Base-by-base conservation (phyloP, 768 basidiomycete genomes). In the Leccinum pellstonianum region DNA sequence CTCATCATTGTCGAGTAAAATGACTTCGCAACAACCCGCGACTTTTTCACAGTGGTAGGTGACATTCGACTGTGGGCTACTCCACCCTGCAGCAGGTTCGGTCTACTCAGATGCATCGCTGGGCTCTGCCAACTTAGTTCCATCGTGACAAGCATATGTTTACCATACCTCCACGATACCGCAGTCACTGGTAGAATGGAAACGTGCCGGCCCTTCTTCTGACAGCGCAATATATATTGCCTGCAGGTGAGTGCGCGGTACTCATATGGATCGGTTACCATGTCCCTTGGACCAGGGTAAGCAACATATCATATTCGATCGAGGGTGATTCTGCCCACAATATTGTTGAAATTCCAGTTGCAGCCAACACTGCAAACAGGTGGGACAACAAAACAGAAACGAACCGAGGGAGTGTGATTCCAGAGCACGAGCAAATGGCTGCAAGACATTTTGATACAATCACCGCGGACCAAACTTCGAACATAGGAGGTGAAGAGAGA, bases 371-470 rank as follows among this genome's bases (percentile, higher is more conserved):
- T 29, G 50, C 48, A 63, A 37, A 61, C 38, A 57, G 48, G 31
- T 48, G 57, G 56, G 47, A 58, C 55, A 21, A 59, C 54, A 57
- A 56, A 12, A 55, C 27, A 29, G 56, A 56, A 51, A 50, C 25
- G 46, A 60, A 57, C 33, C 11, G 60, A 52, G 49, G 27, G 33
- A 21, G 52, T 25, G 43, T 58, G 59, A 49, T 58, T 46, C 25
- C 29, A 63, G 51, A 55, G n/a, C 46, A 62, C 49, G 51, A 62
- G 62, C 54, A 66, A 52, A 60, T 15, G 35, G 54, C 41, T 57
- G 62, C 58, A 58, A 50, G 59, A 63, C 58, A 63, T 56, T 56
- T 65, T 56, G 54, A 60, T 59, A 72, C 64, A 62, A 53, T 62
- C 70, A 66, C 61, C 55, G 38, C 53, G 49, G 68, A 62, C 56